Evolutionary conservation across 352 stramenopile species (phyloP).

Genomic region (Elongisporangium undulatum): DNA sequence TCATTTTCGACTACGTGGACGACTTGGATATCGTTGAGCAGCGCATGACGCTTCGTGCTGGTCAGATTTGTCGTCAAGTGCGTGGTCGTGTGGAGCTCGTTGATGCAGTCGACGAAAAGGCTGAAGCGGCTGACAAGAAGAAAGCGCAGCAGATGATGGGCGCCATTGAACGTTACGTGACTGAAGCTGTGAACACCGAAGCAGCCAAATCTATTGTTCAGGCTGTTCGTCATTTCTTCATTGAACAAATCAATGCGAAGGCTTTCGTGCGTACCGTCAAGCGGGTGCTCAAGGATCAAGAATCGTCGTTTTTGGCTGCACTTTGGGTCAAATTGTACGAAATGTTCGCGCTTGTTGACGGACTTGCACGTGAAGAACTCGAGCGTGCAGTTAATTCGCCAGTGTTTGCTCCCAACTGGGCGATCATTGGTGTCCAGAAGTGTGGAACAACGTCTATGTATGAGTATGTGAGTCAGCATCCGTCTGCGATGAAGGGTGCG

Average conservation of each 20-base stretch:
- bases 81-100: constrained; percentile 48
- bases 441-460: constrained; percentile 65
- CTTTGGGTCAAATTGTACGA: constrained; percentile 31
- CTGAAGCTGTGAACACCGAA: constrained; percentile 10
- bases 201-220: constrained; percentile 18
- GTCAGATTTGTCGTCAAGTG: constrained; percentile 46
- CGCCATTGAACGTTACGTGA: constrained; percentile 22
- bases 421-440: constrained; percentile 60
- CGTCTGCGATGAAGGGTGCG: constrained; percentile 64
- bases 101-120: constrained; percentile 16
- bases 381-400: constrained; percentile 9
- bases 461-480: constrained; percentile 81
- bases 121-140: constrained; percentile 16
- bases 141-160: constrained; percentile 20
- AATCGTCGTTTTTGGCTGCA: constrained; percentile 5
- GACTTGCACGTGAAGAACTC: constrained; percentile 26
- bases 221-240: constrained; percentile 50
- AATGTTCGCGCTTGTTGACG: constrained; percentile 42
- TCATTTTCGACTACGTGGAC: constrained; percentile 97
- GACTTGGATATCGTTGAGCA: constrained; percentile 10
- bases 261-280: constrained; percentile 25
- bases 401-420: constrained; percentile 39
- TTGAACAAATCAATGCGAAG: constrained; percentile 50
- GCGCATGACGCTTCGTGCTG: constrained; percentile 23
- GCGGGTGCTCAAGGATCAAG: constrained; percentile 12